Conservation (phyloP, 176 grass and related monocot genomes). For the Phoenix roebelenii region DNA sequence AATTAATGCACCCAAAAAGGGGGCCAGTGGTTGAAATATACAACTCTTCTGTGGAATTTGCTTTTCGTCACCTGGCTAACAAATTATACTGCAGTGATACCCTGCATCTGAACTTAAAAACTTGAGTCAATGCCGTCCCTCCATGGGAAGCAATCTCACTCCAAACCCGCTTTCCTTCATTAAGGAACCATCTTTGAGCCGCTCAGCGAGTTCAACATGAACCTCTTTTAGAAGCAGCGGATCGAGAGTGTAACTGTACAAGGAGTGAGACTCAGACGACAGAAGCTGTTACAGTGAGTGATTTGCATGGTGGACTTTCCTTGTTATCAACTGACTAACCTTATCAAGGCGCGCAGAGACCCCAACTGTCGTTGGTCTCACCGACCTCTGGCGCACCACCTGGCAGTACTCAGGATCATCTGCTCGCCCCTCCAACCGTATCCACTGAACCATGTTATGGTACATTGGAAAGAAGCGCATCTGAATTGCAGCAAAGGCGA, state of each 20-base stretch:
- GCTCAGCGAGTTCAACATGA: slow-evolving; percentile 8
- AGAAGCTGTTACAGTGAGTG: slow-evolving; percentile 17
- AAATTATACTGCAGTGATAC: too few relatives aligned
- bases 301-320: slow-evolving; percentile 33
- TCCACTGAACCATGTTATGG: slow-evolving; percentile 98
- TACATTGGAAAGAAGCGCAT: slow-evolving; percentile 94
- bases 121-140: too few relatives aligned
- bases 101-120: too few relatives aligned
- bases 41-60: too few relatives aligned
- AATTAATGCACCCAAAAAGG: too few relatives aligned
- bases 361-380: slow-evolving; percentile 62
- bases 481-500: slow-evolving; percentile 52
- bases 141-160: too few relatives aligned
- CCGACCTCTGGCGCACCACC: slow-evolving; percentile 64
- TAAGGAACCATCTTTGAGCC: too few relatives aligned
- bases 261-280: slow-evolving; percentile 33
- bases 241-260: slow-evolving; percentile 26
- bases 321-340: slow-evolving; percentile 32
- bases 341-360: slow-evolving; percentile 72
- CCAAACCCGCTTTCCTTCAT: too few relatives aligned
- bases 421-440: slow-evolving; percentile 54
- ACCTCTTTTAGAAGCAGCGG: neutral
- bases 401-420: slow-evolving; percentile 65
- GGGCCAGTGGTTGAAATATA: too few relatives aligned
- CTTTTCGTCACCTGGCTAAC: too few relatives aligned